Evolutionary conservation across 208 protist species (phyloP).

Genomic region (Leishmania amazonensis): DNA sequence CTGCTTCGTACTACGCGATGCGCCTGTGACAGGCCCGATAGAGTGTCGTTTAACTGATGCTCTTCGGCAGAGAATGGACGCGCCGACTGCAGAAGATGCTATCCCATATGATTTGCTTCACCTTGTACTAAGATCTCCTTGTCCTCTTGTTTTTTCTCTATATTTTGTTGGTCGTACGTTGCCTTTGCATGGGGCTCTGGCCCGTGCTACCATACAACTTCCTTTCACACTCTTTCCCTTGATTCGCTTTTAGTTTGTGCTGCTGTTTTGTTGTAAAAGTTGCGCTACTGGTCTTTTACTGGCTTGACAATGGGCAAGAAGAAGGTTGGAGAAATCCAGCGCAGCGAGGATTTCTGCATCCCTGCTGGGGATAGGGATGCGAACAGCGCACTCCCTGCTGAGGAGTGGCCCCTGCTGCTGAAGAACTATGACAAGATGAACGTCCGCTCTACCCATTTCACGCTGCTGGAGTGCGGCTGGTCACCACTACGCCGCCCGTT

Average conservation of each 20-base stretch:
- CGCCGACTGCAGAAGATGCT: too few species aligned
- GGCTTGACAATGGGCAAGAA: conserved; percentile 70
- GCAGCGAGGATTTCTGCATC: conserved; percentile 78
- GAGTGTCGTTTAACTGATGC: neutral
- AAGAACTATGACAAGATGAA: conserved; percentile 99
- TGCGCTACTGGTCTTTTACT: neutral
- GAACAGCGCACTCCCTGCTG: conserved; percentile 83
- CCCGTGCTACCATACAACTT: neutral
- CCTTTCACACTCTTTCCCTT: neutral
- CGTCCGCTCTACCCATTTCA: conserved; percentile 97
- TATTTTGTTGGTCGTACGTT: neutral
- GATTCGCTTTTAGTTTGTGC: neutral
- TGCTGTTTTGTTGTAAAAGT: neutral
- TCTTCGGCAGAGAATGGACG: neutral
- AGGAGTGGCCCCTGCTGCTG: conserved; percentile 98
- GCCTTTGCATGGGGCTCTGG: neutral
- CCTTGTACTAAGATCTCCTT: neutral
- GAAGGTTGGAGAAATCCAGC: conserved; percentile 73
- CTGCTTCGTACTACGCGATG: neutral
- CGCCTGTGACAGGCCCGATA: too few species aligned
- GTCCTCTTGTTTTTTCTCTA: neutral
- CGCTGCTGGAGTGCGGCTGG: conserved; percentile 95
- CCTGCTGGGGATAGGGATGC: conserved; percentile 54
- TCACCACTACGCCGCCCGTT: conserved; percentile 98
- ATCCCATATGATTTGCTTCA: neutral